Conservation (phyloP, 2,329 filamentous ascomycete species). For the Penicillium digitatum region DNA sequence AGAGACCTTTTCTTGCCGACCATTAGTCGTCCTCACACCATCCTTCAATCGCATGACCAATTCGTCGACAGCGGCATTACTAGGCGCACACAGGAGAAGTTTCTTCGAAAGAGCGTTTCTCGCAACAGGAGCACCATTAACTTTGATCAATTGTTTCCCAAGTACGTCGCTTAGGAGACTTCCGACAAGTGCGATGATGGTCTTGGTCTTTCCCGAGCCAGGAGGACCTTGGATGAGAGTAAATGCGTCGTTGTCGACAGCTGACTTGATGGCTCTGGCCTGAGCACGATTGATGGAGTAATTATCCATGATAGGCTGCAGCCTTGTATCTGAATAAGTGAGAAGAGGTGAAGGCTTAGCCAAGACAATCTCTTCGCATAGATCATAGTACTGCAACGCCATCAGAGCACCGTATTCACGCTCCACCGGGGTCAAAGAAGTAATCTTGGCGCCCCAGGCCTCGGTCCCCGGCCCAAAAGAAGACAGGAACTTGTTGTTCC, state of each 20-base stretch:
- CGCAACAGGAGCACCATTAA: constrained; percentile 36
- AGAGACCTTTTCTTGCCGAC: constrained; percentile 70
- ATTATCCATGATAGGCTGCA: constrained; percentile 65
- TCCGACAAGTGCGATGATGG: constrained; percentile 92
- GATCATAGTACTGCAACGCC: constrained; percentile 89
- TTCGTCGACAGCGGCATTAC: constrained; percentile 96
- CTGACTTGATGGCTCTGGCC: constrained; percentile 85
- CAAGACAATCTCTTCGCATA: constrained; percentile 85
- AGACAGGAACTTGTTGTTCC: constrained; percentile 56
- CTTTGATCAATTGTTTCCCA: constrained; percentile 47
- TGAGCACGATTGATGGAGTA: constrained; percentile 87
- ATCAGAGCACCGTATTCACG: constrained; percentile 90
- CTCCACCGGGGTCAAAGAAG: constrained; percentile 90
- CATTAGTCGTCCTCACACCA: constrained; percentile 74
- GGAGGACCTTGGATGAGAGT: constrained; percentile 94
- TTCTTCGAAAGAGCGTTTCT: constrained; percentile 62
- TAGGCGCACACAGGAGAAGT: constrained; percentile 92
- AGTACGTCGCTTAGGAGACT: constrained; percentile 66
- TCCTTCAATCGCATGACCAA: constrained; percentile 86
- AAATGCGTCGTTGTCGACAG: constrained; percentile 92
- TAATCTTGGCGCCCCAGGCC: constrained; percentile 75
- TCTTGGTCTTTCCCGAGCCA: constrained; percentile 97
- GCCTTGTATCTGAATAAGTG: constrained; percentile 69
- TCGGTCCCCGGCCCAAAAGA: constrained; percentile 65
- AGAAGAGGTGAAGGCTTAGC: constrained; percentile 88